Evolutionary conservation across 1,284 basidiomycete species (phyloP).

Genomic region (Marasmius sp.): DNA sequence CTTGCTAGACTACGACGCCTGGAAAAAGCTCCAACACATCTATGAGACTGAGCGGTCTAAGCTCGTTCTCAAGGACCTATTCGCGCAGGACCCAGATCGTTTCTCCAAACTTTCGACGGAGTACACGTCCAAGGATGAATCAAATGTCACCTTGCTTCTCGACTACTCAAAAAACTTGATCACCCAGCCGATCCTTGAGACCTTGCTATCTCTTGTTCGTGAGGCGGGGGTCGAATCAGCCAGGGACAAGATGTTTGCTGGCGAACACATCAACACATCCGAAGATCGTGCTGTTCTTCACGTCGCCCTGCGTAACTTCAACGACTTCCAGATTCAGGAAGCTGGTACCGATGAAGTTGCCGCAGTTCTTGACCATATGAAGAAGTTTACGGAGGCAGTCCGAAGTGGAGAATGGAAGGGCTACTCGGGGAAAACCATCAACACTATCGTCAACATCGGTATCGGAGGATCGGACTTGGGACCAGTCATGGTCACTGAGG

Average conservation of each 20-base stretch:
- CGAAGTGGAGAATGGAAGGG: constrained; percentile 92
- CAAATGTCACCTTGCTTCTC: constrained; percentile 81
- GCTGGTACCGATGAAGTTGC: constrained; percentile 82
- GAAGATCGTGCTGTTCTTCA: constrained; percentile 97
- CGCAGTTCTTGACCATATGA: constrained; percentile 88
- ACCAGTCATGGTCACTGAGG: constrained; percentile 98
- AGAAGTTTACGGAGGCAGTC: constrained; percentile 84
- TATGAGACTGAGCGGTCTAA: constrained; percentile 76
- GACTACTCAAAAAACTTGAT: constrained; percentile 98
- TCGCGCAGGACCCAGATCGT: constrained; percentile 83
- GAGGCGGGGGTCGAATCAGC: constrained; percentile 87
- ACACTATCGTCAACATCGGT: constrained; percentile 96
- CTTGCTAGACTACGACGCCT: constrained; percentile 75
- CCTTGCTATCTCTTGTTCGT: constrained; percentile 78
- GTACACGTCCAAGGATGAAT: constrained; percentile 68
- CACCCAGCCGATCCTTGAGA: constrained; percentile 79
- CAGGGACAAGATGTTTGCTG: constrained; percentile 92
- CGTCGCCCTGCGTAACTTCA: constrained; percentile 89
- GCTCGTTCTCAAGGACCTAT: constrained; percentile 89
- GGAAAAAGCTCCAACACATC: constrained; percentile 89
- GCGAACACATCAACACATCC: constrained; percentile 97
- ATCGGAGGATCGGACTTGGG: constrained; percentile 98
- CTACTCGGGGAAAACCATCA: constrained; percentile 95
- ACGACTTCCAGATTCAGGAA: constrained; percentile 77
- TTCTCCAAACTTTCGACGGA: constrained; percentile 85